phyloP scores from a whole-genome alignment of 2,329 filamentous ascomycete species.

The Xylaria sp. region DNA sequence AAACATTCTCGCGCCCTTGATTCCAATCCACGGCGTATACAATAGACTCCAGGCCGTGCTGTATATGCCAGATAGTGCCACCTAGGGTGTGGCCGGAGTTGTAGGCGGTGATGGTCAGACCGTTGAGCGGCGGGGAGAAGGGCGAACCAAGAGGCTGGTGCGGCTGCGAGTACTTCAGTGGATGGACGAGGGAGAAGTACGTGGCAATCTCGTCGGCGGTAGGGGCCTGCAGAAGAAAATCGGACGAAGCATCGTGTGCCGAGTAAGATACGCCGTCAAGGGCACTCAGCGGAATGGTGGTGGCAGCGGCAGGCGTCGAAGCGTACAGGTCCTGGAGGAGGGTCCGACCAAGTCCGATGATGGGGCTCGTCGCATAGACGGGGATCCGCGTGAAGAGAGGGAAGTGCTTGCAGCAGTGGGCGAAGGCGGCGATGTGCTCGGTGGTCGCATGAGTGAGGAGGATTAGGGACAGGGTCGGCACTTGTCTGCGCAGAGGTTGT shows the following conservation, averaged over 20 bases:
- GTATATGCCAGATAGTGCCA: slow-evolving; percentile 98
- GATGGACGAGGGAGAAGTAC: slow-evolving; percentile 90
- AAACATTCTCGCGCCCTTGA: slow-evolving; percentile 93
- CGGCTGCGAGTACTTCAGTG: slow-evolving; percentile 95
- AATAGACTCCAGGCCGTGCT: slow-evolving; percentile 94
- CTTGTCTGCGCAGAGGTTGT: slow-evolving; percentile 67
- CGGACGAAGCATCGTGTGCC: slow-evolving; percentile 62
- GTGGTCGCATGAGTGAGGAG: slow-evolving; percentile 94
- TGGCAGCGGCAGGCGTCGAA: slow-evolving; percentile 87
- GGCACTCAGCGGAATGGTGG: slow-evolving; percentile 77
- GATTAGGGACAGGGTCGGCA: slow-evolving; percentile 90
- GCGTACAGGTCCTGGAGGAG: slow-evolving; percentile 92
- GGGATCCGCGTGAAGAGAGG: slow-evolving; percentile 92
- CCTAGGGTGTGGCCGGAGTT: slow-evolving; percentile 95
- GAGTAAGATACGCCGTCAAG: slow-evolving; percentile 72
- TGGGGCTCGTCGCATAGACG: slow-evolving; percentile 91
- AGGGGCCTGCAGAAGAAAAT: slow-evolving; percentile 74
- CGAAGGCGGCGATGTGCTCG: slow-evolving; percentile 90
- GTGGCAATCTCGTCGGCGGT: slow-evolving; percentile 88
- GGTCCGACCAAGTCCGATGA: slow-evolving; percentile 91
- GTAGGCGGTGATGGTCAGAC: slow-evolving; percentile 94
- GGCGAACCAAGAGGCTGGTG: slow-evolving; percentile 88
- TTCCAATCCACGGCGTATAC: slow-evolving; percentile 99
- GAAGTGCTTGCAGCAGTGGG: slow-evolving; percentile 96
- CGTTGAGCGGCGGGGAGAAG: slow-evolving; percentile 88